These are phyloP conservation scores for Graphilbum sp. DNA, from an alignment of 2,329 filamentous ascomycete genomes.

Conservation along the genomic window DNA sequence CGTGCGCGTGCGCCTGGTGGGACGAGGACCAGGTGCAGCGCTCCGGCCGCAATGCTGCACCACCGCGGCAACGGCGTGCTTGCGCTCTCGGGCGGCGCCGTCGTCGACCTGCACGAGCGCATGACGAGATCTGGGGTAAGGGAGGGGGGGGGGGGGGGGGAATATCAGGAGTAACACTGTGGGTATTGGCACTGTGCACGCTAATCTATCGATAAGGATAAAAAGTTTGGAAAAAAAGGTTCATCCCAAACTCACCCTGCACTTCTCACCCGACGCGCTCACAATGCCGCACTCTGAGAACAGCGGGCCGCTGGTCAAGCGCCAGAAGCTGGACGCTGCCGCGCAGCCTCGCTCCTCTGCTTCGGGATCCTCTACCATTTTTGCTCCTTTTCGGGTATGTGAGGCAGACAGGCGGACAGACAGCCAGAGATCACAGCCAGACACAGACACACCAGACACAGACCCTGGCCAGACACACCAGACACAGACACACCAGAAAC, in stretches of 20 bases:
- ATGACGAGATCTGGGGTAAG: conserved; percentile 16
- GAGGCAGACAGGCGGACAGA: too few species aligned
- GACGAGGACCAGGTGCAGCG: conserved; percentile 13
- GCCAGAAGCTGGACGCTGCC: conserved; percentile 45
- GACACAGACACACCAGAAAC: too few species aligned
- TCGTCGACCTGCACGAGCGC: conserved; percentile 16
- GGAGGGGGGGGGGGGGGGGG: too few species aligned
- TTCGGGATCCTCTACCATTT: conserved; percentile 54
- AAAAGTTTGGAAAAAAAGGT: conserved; percentile 4
- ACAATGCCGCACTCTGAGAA: conserved; percentile 44
- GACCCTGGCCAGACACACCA: too few species aligned
- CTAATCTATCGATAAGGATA: conserved; percentile 5
- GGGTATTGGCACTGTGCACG: too few species aligned
- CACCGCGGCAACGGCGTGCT: conserved; percentile 19
- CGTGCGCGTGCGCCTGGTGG: conserved; percentile 18
- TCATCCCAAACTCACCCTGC: too few species aligned
- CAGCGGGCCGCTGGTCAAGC: conserved; percentile 53
- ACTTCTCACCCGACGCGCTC: too few species aligned
- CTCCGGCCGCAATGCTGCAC: conserved; percentile 18
- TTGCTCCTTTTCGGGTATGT: conserved; percentile 80
- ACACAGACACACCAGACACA: too few species aligned
- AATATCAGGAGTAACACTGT: too few species aligned
- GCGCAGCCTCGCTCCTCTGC: conserved; percentile 20
- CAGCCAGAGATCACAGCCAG: neutral
- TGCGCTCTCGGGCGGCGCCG: conserved; percentile 15